Evolutionary conservation across 805 yeast genomes (phyloP), one percentile per base, ranked within the genome.

Genomic region (Zygoascus biomembranicola): DNA sequence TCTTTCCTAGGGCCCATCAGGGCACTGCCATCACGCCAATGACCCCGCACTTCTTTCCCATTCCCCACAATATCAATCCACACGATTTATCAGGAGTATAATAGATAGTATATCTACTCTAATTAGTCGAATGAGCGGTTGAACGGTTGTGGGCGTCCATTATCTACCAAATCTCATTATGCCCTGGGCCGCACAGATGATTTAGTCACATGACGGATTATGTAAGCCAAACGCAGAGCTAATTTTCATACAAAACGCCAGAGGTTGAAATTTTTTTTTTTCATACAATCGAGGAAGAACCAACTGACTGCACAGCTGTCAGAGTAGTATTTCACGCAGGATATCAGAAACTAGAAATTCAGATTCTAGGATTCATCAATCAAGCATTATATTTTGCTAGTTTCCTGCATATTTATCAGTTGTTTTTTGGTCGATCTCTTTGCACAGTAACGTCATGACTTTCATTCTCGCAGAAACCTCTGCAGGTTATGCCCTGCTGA

Each of bases 401-500:
- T 13, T n/a, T 35, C 16, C 39, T 35, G 39, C 39, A 35, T 35
- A 35, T 35, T 35, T 35, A 35, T 35, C 39, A 35, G 39, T 35
- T 35, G 39, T 35, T 35, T 35, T 32, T 35, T 2, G 39, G 39
- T 35, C 39, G 28, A 3, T 35, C 39, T 35, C 39, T 35, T n/a
- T n/a, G 39, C 8, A 35, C 16, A 35, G 39, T 35, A 11, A n/a
- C 39, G 39, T 18, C 51, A 69, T 69, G 73, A 64, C 73, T 37
- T 68, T 69, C 55, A 65, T 92, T 68, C 82, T 92, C 71, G 87
- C 98, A 57, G 99, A 94, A 78, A 94, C 99, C 61, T 87, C 99
- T 59, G 99, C 99, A 51, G 99, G 99, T 69, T 94, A 94, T 72
- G 99, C 99, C 69, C 80, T 94, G 69, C 81, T 94, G 70, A 94